phyloP scores from a whole-genome alignment of 2,329 filamentous ascomycete species.

The Tolypocladium inflatum region DNA sequence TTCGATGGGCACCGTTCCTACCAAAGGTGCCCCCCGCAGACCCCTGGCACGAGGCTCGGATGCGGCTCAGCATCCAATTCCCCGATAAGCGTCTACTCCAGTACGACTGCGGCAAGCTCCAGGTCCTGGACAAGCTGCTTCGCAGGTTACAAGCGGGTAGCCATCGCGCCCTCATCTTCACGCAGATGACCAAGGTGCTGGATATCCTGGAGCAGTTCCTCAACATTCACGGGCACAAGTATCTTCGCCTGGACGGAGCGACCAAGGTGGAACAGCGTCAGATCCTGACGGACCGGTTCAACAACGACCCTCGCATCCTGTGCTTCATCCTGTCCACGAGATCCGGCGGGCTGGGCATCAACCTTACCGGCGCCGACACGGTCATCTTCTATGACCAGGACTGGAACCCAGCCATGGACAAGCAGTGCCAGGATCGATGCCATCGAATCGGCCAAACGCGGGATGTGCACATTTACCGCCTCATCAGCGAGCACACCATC shows the following conservation, averaged over 20 bases:
- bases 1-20: constrained; percentile 45
- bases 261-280: constrained; percentile 95
- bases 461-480: constrained; percentile 94
- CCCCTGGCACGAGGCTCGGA: constrained; percentile 87
- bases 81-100: constrained; percentile 93
- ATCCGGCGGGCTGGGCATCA: constrained; percentile 91
- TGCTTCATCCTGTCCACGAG: constrained; percentile 93
- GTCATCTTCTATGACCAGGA: constrained; percentile 99
- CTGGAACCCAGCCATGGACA: constrained; percentile 99
- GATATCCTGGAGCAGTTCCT: constrained; percentile 97
- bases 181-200: constrained; percentile 97
- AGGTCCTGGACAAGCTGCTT: constrained; percentile 77
- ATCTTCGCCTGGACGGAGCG: constrained; percentile 89
- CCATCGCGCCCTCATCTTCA: constrained; percentile 94
- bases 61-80: constrained; percentile 90
- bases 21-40: constrained; percentile 53
- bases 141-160: constrained; percentile 81
- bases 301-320: constrained; percentile 82
- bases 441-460: constrained; percentile 96
- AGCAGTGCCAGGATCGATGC: constrained; percentile 94
- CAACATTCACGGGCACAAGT: constrained; percentile 95
- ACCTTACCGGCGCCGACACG: constrained; percentile 90
- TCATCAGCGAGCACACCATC: constrained; percentile 89
- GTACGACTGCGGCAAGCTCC: constrained; percentile 95
- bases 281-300: constrained; percentile 93